Conservation (phyloP, 495 filamentous ascomycete species). For the Endocarpon pusillum region DNA sequence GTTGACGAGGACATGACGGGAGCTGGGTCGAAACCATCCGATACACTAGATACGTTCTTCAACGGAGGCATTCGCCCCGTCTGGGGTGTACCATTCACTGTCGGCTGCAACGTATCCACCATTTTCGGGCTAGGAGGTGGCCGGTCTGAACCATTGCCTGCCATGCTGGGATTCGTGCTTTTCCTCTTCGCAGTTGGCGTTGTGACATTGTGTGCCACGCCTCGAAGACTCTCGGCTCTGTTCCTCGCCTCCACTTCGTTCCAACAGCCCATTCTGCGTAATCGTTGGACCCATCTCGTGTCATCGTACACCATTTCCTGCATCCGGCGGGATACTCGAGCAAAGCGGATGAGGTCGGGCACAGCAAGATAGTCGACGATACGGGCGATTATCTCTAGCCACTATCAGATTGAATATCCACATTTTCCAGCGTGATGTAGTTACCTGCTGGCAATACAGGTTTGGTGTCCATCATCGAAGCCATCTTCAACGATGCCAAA, state of each 20-base stretch:
- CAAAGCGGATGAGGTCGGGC: constrained; percentile 66
- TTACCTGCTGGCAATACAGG: constrained; percentile 65
- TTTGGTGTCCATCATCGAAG: constrained; percentile 58
- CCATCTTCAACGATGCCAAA: constrained; percentile 53
- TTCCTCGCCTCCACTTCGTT: constrained; percentile 72
- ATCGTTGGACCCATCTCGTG: constrained; percentile 73
- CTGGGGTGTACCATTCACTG: constrained; percentile 6
- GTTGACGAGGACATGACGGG: constrained; percentile 4
- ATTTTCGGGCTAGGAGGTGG: constrained; percentile 8
- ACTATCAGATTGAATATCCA: constrained; percentile 2
- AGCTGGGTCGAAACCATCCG: constrained; percentile 44
- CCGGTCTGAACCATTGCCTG: constrained; percentile 13
- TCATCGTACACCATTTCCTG: constrained; percentile 99
- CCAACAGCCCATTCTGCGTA: constrained; percentile 82
- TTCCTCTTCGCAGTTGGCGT: constrained; percentile 40
- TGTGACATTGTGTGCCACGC: constrained; percentile 48
- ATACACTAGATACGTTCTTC: constrained; percentile 14
- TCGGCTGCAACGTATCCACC: constrained; percentile 7
- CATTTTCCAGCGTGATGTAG: constrained; percentile 3
- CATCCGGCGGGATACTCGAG: constrained; percentile 74
- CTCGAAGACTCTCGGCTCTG: constrained; percentile 62
- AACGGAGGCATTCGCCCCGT: constrained; percentile 6
- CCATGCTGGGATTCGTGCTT: constrained; percentile 28
- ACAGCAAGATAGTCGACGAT: constrained; percentile 83
- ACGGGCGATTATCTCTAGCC: constrained; percentile 65